Conservation (phyloP, 1,284 basidiomycete genomes). For the Ustilago curta region DNA sequence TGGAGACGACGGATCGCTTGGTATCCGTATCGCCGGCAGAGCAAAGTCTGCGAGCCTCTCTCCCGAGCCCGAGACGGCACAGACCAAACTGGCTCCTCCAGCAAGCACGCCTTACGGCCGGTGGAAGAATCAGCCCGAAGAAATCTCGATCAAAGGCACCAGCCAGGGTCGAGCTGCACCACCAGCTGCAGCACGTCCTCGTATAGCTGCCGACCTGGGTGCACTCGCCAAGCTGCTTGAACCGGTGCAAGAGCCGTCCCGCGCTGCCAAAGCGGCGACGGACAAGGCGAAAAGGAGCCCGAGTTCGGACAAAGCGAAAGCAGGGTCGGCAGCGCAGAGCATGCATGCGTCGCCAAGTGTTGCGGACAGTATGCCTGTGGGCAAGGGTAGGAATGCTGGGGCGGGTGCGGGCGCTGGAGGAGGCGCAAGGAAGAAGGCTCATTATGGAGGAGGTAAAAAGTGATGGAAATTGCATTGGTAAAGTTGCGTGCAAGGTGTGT, state of each 20-base stretch:
- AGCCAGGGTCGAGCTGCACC: not conserved
- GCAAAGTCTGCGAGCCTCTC: conserved; percentile 24
- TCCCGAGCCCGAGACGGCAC: conserved; percentile 12
- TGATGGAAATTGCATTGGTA: too few relatives aligned
- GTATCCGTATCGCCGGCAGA: conserved; percentile 45
- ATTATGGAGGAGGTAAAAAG: conserved; percentile 5
- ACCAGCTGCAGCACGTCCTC: not conserved
- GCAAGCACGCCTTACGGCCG: conserved; percentile 44
- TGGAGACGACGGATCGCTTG: conserved; percentile 11
- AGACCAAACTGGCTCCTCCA: conserved; percentile 9
- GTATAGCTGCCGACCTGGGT: conserved; percentile 20
- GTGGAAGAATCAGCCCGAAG: conserved; percentile 23
- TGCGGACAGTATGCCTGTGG: conserved; percentile 25
- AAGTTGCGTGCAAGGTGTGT: too few relatives aligned
- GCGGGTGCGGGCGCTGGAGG: not conserved
- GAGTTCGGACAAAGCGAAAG: not conserved
- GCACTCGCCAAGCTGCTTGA: conserved; percentile 20
- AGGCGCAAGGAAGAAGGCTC: not conserved
- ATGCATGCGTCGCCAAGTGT: conserved; percentile 26
- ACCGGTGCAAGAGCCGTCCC: conserved; percentile 1
- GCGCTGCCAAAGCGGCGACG: not conserved
- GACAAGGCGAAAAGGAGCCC: not conserved
- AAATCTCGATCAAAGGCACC: conserved; percentile 13
- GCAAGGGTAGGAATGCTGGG: not conserved
- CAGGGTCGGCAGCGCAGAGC: not conserved